Evolutionary conservation across 2,329 filamentous ascomycete species (phyloP), one percentile per base, ranked within the genome.

Genomic region (Fusarium paranaense): DNA sequence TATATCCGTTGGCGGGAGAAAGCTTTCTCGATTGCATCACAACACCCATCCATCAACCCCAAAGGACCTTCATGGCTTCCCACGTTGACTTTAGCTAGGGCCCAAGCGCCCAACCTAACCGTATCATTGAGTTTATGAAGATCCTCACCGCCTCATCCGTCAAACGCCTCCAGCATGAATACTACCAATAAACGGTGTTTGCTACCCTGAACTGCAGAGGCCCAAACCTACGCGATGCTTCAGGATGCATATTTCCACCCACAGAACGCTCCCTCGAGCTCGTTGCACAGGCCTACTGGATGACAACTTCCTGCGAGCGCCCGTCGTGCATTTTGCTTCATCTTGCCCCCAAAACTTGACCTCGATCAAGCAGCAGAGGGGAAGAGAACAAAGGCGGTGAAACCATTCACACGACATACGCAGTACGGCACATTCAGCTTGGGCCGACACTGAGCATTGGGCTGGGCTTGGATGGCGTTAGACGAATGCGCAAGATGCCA

Each of bases 291-390:
- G 18, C 22, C 37, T 66, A 42, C 18, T 66, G 66, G n/a, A 30
- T 33, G 30, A 20, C 47, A 47, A 40, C 37, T 42, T 20, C 20
- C 38, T 58, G 57, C 66, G 65, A 65, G 56, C 57, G 52, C 62
- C 64, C 38, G 27, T 22, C 14, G 22, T 65, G 27, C 32, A 27
- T 38, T 59, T 27, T 67, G 45, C 67, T 57, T 69, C 69, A 70
- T 72, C 69, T 61, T 47, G 20, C 30, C 35, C 60, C 62, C 54
- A 64, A 57, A 57, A 47, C 37, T 64, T 62, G 60, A 16, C 32
- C 62, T 69, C 65, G 74, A 69, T 72, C 68, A 66, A 64, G 67
- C 70, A 66, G 69, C 57, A 61, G 59, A 56, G 62, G 52, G 56
- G 32, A 54, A 40, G 56, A 58, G 63, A 68, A 64, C 22, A 63